Evolutionary conservation across 495 filamentous ascomycete species (phyloP), one percentile per base, ranked within the genome.

Genomic region (Sordaria brevicollis): DNA sequence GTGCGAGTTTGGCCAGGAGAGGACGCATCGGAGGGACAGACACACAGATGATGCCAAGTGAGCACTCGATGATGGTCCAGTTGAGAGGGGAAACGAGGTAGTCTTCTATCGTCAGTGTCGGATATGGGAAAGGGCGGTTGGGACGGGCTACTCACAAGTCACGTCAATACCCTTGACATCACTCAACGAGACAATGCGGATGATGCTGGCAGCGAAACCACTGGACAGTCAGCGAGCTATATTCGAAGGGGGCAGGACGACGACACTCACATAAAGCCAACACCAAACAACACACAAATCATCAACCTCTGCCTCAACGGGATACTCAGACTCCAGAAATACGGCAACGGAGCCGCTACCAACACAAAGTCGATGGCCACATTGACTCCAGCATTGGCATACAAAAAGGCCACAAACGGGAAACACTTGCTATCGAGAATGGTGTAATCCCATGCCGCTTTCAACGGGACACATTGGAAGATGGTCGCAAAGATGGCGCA

Each of bases 321-420:
- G 15, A 78, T 71, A 1, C 65, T 74, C 35, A 85, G 65, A 5
- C 71, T 74, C 82, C 81, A 85, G 33, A 85, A 76, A 31, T 76
- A 77, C 1, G 77, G 79, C 1, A 84, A 72, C 0, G 85, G 84
- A 10, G 85, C 74, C 15, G 77, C 43, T 4, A 84, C 76, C 41
- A 87, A 82, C n/a, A 78, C 65, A 29, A 86, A 68, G 67, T 87
- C 83, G 35, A 80, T 83, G 2, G 78, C 65, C 11, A 87, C 81
- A 67, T 81, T 86, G 35, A 81, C 75, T 8, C 79, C 77, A 1
- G 82, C 76, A 43, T 82, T 82, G 37, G 77, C 80, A 38, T 83
- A 83, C 68, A 83, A 81, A 11, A 81, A 83, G 34, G 72, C 75
- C 49, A 81, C 79, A 49, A 83, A 78, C 19, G 79, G 75, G 67